Conservation (phyloP, 352 stramenopile species). For the Phytophthora lateralis region DNA sequence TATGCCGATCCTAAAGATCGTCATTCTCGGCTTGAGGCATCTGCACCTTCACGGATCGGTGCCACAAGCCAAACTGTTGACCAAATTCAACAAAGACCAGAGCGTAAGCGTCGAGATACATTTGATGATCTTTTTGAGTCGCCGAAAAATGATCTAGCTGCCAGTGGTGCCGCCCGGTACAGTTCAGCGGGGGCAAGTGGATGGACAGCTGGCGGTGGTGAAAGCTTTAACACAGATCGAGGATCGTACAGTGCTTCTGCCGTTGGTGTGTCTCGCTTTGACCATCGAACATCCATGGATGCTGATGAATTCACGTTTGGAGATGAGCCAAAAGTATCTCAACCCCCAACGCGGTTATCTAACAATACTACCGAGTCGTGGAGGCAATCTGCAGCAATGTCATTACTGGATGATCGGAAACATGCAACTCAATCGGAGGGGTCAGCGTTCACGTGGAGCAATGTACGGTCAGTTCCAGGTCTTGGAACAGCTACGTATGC, state of each 20-base stretch:
- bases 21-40: constrained; percentile 11
- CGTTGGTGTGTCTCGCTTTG: constrained; percentile 63
- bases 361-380: constrained; percentile 26
- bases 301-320: constrained; percentile 27
- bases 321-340: constrained; percentile 3
- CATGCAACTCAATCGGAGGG: constrained; percentile 12
- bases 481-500: constrained; percentile 47
- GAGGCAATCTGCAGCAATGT: constrained; percentile 29
- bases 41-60: background rate
- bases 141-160: constrained; percentile 36
- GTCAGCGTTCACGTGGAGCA: constrained; percentile 46
- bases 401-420: constrained; percentile 24
- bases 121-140: constrained; percentile 82
- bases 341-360: background rate
- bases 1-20: constrained; percentile 16
- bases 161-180: constrained; percentile 5
- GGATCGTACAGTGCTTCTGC: constrained; percentile 9
- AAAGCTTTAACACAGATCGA: constrained; percentile 7
- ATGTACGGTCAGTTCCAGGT: constrained; percentile 31
- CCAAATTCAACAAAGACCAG: constrained; percentile 19
- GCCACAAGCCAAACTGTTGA: background rate
- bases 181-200: constrained; percentile 10
- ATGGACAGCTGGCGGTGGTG: constrained; percentile 20
- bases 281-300: constrained; percentile 38
- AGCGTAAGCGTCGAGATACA: constrained; percentile 56